Evolutionary conservation across 2,329 filamentous ascomycete genomes (phyloP), one percentile per base, ranked within the genome.

Genomic region (Phialemoniopsis sp.): DNA sequence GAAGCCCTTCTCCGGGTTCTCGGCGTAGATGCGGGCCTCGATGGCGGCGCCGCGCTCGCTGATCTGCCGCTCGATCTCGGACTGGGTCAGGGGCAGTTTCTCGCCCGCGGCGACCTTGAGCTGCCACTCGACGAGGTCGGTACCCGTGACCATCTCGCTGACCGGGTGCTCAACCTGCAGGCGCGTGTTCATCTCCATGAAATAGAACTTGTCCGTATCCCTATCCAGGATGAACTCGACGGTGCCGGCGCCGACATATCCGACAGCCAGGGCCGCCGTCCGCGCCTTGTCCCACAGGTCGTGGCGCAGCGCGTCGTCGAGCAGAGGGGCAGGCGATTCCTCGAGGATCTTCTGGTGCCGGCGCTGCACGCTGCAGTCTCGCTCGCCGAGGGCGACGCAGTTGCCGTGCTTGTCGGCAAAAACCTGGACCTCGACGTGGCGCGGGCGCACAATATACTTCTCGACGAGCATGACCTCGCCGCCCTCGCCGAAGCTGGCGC

Each of bases 101-200:
- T 80, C 76, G 26, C 76, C 73, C 8, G 72, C 73, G 3, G 74
- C 76, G 29, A 77, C 85, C 69, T 89, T 80, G 55, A 98, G 88
- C 64, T 98, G 93, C 93, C 93, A 98, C 56, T 91, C 84, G 4
- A 98, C 93, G 29, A 98, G 83, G 50, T 84, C 79, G 6, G 80
- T 75, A 6, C 80, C 80, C 3, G 80, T 84, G 36, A 83, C 78
- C 72, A 81, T 80, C 59, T 80, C 77, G 33, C 72, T 97, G 15
- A 97, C 93, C 0, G 93, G 93, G 55, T 98, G 93, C 66, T 98
- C 93, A 36, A 98, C 93, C 63, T 98, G 93, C 15, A 98, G 70
- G 37, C 93, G 77, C 0, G 93, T 96, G 55, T 88, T 85, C 76
- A 87, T 86, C 64, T 87, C 84, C 76, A 87, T 84, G 51, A 87